A percentile compares a stretch with the other conserved stretches of the same genome.
phyloP scores from a whole-genome alignment of 768 basidiomycete genomes.

The Kondoa subrosea region DNA sequence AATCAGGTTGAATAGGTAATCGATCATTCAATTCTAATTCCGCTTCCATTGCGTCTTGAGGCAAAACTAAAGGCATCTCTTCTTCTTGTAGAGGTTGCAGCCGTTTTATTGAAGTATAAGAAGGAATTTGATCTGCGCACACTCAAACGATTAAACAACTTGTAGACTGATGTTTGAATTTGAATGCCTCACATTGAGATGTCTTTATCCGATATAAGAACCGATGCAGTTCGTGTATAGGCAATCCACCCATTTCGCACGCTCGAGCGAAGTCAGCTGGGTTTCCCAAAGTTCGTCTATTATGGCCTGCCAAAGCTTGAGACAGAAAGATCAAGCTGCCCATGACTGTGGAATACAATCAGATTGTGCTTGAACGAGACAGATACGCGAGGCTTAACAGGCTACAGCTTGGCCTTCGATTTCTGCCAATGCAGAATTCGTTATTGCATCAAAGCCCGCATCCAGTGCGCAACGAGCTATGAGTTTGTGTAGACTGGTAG shows the following conservation, averaged over 20 bases:
- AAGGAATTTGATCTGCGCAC: background rate
- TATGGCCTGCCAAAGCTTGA: background rate
- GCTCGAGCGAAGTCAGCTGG: background rate
- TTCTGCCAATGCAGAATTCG: background rate
- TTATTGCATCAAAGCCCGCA: background rate
- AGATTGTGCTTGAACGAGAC: background rate
- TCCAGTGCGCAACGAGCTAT: background rate
- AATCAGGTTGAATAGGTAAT: constrained; percentile 12
- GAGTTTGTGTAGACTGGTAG: background rate
- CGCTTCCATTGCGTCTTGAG: background rate
- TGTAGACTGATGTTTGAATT: background rate
- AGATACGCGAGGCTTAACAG: background rate
- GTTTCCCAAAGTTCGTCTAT: background rate
- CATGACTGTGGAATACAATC: background rate
- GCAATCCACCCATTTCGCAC: background rate
- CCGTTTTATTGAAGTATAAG: background rate
- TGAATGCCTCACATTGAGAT: background rate
- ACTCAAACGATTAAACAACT: background rate
- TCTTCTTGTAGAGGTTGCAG: background rate
- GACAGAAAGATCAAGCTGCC: background rate
- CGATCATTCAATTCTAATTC: background rate
- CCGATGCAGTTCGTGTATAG: background rate
- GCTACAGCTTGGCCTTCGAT: background rate
- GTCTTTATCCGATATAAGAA: background rate
- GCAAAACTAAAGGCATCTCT: background rate